These are phyloP conservation scores for Alternaria sp. DNA, from an alignment of 2,329 filamentous ascomycete species.

Conservation along the genomic window DNA sequence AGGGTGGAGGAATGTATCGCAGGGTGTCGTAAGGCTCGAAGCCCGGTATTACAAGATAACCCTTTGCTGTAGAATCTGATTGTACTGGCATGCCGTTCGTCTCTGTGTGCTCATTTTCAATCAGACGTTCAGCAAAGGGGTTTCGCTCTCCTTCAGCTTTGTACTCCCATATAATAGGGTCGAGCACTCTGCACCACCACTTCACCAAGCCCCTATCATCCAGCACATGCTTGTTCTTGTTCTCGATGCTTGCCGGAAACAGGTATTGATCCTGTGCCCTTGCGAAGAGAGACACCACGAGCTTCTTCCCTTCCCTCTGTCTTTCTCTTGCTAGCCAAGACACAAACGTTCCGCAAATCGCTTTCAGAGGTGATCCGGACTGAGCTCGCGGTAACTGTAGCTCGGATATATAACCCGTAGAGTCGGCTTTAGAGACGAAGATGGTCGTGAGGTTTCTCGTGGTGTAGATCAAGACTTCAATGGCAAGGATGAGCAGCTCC, in stretches of 20 bases:
- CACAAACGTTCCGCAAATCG: slow-evolving; percentile 78
- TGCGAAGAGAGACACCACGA: slow-evolving; percentile 89
- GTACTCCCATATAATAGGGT: slow-evolving; percentile 71
- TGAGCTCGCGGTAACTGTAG: slow-evolving; percentile 62
- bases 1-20: slow-evolving; percentile 73
- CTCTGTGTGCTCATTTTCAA: slow-evolving; percentile 37
- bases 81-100: slow-evolving; percentile 25
- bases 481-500: slow-evolving; percentile 77
- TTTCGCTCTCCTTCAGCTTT: slow-evolving; percentile 53
- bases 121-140: slow-evolving; percentile 43
- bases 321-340: slow-evolving; percentile 74
- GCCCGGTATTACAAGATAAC: slow-evolving; percentile 86
- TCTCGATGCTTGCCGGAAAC: slow-evolving; percentile 89
- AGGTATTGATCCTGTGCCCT: slow-evolving; percentile 92
- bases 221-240: slow-evolving; percentile 85
- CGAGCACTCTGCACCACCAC: slow-evolving; percentile 93
- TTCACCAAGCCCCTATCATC: slow-evolving; percentile 89
- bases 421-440: slow-evolving; percentile 97
- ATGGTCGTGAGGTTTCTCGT: slow-evolving; percentile 82
- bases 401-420: slow-evolving; percentile 82
- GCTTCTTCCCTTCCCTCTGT: slow-evolving; percentile 69
- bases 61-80: slow-evolving; percentile 63
- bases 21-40: slow-evolving; percentile 81
- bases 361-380: slow-evolving; percentile 74
- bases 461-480: slow-evolving; percentile 87